Evolutionary conservation across 2,329 filamentous ascomycete species (phyloP), one percentile per base, ranked within the genome.

Genomic region (Phoma herbarum): DNA sequence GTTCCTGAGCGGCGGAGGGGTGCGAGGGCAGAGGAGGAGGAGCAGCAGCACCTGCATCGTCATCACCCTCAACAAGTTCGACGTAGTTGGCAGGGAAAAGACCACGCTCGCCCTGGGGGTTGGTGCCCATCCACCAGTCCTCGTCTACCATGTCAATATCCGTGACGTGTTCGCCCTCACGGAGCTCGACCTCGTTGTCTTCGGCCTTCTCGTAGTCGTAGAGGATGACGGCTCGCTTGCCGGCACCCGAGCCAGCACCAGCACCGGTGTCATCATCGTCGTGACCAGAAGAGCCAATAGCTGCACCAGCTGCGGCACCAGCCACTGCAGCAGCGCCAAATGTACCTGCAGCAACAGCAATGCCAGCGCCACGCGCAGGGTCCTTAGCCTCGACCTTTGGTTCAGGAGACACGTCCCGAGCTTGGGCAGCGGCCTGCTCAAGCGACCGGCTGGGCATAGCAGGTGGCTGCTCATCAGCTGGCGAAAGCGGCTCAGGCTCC

Each of bases 141-240:
- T 96, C 90, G 69, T 98, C 95, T 2, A 99, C 92, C 91, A 96
- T 96, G 63, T 98, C 92, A 70, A 99, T 97, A 74, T 97, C 90
- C 23, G 86, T 93, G 35, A 99, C 90, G 64, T 89, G 86, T 70
- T 97, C 91, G 62, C 93, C 93, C 79, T 99, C 95, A 25, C 86
- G 84, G 18, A 99, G 85, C 65, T 97, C 93, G 57, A 99, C 86
- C 79, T 99, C 95, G 72, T 99, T 99, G 66, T 97, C 93, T 77
- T 99, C 95, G 1, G 93, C 93, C 80, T 96, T 97, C 71, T 97
- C 94, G 74, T 99, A 99, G 75, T 99, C 95, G 75, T 95, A 99
- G 71, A 95, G 89, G 33, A 95, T 86, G 57, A 96, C 72, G 1
- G 95, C 95, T 46, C 88, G 87, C 74, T 89, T 86, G 52, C 90